Conservation (phyloP, 2,329 filamentous ascomycete species). For the Geosmithia morbida region DNA sequence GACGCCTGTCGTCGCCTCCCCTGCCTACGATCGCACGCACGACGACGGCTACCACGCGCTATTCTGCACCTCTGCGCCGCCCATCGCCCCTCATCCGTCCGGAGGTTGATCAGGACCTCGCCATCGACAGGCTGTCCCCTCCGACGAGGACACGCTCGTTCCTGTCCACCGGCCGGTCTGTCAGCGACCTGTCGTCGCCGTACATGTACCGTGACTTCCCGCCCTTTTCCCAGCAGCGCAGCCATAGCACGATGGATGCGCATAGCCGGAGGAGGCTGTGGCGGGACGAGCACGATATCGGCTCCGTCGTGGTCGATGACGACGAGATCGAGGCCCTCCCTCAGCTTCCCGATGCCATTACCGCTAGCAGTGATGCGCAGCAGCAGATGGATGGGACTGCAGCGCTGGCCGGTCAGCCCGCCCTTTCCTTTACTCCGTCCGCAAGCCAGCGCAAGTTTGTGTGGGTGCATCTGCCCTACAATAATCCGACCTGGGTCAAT, state of each 20-base stretch:
- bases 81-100: slow-evolving; percentile 18
- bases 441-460: slow-evolving; percentile 31
- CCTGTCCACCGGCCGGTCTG: slow-evolving; percentile 17
- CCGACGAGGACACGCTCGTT: slow-evolving; percentile 14
- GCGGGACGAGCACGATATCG: not conserved
- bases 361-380: slow-evolving; percentile 15
- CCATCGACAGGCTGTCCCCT: slow-evolving; percentile 21
- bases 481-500: slow-evolving; percentile 44
- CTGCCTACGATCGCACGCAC: slow-evolving; percentile 2
- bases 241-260: slow-evolving; percentile 12
- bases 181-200: slow-evolving; percentile 18
- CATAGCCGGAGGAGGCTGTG: not conserved
- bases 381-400: slow-evolving; percentile 12
- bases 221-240: slow-evolving; percentile 18
- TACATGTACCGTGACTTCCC: slow-evolving; percentile 19
- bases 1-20: slow-evolving; percentile 3
- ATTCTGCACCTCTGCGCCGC: slow-evolving; percentile 13
- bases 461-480: slow-evolving; percentile 43
- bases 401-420: slow-evolving; percentile 12
- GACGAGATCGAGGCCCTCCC: slow-evolving; percentile 14
- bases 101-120: slow-evolving; percentile 21
- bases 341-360: slow-evolving; percentile 12
- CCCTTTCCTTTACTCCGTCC: slow-evolving; percentile 17
- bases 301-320: slow-evolving; percentile 8
- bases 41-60: slow-evolving; percentile 8